These are phyloP conservation scores for Periconia sp. DNA, from an alignment of 2,329 filamentous ascomycete genomes.

Conservation along the genomic window DNA sequence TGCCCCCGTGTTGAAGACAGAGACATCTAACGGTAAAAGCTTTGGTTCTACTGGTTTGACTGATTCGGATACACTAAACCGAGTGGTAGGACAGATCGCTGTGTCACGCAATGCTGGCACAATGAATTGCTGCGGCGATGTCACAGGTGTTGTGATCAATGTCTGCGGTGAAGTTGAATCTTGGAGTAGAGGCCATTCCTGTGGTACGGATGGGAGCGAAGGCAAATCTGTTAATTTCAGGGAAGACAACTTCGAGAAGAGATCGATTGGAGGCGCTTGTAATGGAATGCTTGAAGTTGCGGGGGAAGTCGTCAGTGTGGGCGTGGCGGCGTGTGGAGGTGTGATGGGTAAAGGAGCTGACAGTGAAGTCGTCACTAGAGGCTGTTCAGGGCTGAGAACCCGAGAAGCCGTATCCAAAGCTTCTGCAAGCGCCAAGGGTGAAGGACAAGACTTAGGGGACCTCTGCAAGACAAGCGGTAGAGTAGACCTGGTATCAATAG, in stretches of 20 bases:
- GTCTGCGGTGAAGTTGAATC: not conserved
- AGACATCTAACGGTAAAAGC: no score
- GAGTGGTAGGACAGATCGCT: not conserved
- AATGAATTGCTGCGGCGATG: constrained; percentile 11
- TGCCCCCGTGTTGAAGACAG: no score
- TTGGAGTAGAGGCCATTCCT: constrained; percentile 1
- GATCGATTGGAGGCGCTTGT: constrained; percentile 19
- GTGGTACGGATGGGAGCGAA: constrained; percentile 1
- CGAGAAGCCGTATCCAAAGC: not conserved
- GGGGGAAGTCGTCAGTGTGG: constrained; percentile 17
- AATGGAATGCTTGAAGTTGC: constrained; percentile 22
- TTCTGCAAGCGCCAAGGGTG: constrained; percentile 7
- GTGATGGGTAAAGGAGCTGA: constrained; percentile 14
- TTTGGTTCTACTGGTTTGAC: not conserved
- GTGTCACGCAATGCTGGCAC: not conserved
- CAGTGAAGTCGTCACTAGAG: constrained; percentile 1
- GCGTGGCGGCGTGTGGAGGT: constrained; percentile 9
- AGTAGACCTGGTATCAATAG: constrained; percentile 3
- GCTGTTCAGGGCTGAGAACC: not conserved
- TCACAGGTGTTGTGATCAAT: constrained; percentile 10
- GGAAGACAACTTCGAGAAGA: not conserved
- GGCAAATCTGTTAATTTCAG: not conserved
- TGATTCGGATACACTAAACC: not conserved
- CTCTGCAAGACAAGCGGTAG: not conserved
- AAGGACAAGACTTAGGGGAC: constrained; percentile 2